These are phyloP conservation scores for Harrya chromipes DNA, from an alignment of 768 basidiomycete genomes.

Conservation along the genomic window DNA sequence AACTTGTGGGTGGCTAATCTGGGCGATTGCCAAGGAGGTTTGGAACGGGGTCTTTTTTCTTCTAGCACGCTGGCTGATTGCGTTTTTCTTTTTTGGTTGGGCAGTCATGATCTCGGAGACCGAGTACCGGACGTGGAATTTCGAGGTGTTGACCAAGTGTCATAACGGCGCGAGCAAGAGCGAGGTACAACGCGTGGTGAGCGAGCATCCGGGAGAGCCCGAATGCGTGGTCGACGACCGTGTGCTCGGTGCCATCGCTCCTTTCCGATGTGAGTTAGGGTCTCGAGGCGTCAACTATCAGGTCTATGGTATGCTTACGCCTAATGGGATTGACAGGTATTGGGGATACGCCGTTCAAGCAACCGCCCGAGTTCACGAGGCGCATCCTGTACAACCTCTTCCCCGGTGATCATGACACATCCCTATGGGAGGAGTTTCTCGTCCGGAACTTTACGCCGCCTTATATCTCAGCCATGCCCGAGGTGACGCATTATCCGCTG, in stretches of 20 bases:
- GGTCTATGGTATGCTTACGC: conserved; percentile 7
- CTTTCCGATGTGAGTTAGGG: conserved; percentile 62
- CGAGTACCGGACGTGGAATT: conserved; percentile 51
- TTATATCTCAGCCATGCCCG: conserved; percentile 63
- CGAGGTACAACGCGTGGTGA: conserved; percentile 61
- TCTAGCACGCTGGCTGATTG: background rate
- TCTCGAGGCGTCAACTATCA: conserved; percentile 12
- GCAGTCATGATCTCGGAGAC: conserved; percentile 52
- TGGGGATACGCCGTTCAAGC: conserved; percentile 71
- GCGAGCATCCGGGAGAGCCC: conserved; percentile 66
- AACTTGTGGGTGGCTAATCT: conserved; percentile 80
- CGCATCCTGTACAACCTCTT: conserved; percentile 64
- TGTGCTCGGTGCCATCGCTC: conserved; percentile 74
- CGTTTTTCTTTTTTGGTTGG: too few relatives aligned
- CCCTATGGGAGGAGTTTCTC: conserved; percentile 66
- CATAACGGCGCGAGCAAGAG: conserved; percentile 70
- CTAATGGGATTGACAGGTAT: conserved; percentile 42
- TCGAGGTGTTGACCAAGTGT: conserved; percentile 56
- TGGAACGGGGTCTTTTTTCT: conserved; percentile 24
- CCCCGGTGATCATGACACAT: conserved; percentile 57
- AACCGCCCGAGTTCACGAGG: conserved; percentile 64
- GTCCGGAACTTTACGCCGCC: conserved; percentile 61
- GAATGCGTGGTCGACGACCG: conserved; percentile 65
- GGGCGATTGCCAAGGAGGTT: conserved; percentile 77
- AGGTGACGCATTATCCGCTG: conserved; percentile 56